phyloP scores from a whole-genome alignment of 202 grass and related monocot species.

The Dendrocalamus latiflorus region DNA sequence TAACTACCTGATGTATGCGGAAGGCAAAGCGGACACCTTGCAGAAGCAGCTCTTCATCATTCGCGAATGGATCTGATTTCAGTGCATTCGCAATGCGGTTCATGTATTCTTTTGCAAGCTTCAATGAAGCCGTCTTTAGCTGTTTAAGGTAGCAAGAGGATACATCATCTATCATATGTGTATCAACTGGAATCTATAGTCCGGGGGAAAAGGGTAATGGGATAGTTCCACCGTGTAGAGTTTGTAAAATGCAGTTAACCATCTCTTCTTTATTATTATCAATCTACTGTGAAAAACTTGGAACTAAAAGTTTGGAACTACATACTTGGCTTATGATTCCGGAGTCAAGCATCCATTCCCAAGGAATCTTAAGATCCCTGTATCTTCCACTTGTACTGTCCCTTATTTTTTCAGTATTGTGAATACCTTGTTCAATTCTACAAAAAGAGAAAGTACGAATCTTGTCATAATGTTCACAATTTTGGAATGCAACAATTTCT shows the following conservation, averaged over 20 bases:
- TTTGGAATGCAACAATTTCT: background rate
- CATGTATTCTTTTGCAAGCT: constrained; percentile 89
- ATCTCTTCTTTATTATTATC: background rate
- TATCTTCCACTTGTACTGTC: constrained; percentile 77
- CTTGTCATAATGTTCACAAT: background rate
- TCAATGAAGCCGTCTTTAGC: constrained; percentile 82
- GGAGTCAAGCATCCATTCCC: constrained; percentile 97
- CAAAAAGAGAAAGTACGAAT: constrained; percentile 17
- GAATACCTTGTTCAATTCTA: constrained; percentile 89
- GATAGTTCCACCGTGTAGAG: background rate
- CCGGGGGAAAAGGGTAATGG: background rate
- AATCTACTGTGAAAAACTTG: background rate
- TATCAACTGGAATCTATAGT: background rate
- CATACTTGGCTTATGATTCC: constrained; percentile 79
- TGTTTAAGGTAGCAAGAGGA: constrained; percentile 43
- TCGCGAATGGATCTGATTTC: constrained; percentile 66
- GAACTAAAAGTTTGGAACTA: constrained; percentile 9
- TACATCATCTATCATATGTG: background rate
- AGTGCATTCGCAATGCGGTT: constrained; percentile 61
- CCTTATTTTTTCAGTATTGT: constrained; percentile 75
- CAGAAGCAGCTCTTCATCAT: constrained; percentile 77
- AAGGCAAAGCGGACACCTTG: constrained; percentile 87
- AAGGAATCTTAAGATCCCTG: constrained; percentile 83
- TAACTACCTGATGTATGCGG: constrained; percentile 85
- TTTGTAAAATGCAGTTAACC: constrained; percentile 1